phyloP scores from a whole-genome alignment of 495 filamentous ascomycete genomes.

The Trichoderma asperelloides region DNA sequence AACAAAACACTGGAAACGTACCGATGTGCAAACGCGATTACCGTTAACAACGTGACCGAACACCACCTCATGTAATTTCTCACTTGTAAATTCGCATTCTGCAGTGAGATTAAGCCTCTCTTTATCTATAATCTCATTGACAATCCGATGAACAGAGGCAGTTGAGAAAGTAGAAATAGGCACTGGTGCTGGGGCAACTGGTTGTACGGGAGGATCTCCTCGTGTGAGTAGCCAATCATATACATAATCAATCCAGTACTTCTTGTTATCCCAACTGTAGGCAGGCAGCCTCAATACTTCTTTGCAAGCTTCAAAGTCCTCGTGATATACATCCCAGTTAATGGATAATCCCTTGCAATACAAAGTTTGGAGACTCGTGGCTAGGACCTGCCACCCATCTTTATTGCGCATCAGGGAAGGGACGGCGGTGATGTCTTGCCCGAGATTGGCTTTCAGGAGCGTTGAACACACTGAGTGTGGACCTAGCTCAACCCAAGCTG shows the following conservation, averaged over 20 bases:
- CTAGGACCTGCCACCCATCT: constrained; percentile 58
- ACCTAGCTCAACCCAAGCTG: constrained; percentile 58
- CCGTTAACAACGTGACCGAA: neutral
- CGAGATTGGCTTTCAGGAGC: constrained; percentile 55
- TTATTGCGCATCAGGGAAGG: constrained; percentile 44
- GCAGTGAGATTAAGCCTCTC: neutral
- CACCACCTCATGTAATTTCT: neutral
- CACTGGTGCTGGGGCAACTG: neutral
- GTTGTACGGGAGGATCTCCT: neutral
- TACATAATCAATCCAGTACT: constrained; percentile 55
- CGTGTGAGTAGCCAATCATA: neutral
- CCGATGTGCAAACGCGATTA: neutral
- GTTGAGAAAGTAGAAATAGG: neutral
- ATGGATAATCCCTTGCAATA: constrained; percentile 58
- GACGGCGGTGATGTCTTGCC: constrained; percentile 38
- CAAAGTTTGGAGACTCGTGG: constrained; percentile 48
- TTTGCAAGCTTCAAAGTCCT: constrained; percentile 53
- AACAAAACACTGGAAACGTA: neutral
- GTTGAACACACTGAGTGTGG: constrained; percentile 61
- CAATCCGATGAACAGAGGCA: neutral
- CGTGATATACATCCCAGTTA: constrained; percentile 69
- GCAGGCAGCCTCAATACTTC: constrained; percentile 59
- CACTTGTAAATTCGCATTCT: neutral
- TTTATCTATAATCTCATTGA: neutral
- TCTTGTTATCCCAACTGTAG: constrained; percentile 73